Base-by-base conservation (phyloP, 1,284 basidiomycete species). In the Caloboletus firmus region DNA sequence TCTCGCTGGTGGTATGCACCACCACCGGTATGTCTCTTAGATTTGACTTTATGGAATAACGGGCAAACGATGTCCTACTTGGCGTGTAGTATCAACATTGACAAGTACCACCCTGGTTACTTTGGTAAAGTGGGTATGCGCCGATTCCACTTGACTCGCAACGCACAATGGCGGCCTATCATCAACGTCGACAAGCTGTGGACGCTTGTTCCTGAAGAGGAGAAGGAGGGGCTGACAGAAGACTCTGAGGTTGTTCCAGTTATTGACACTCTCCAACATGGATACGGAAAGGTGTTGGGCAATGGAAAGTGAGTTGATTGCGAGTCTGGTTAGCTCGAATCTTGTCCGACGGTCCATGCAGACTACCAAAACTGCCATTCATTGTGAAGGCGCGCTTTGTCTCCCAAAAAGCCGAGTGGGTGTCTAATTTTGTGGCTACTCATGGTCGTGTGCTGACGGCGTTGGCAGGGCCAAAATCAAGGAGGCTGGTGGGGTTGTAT, bases 41-140 rank as follows among this genome's bases (percentile, higher is more conserved):
- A 28, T 40, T 39, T 49, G 20, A 40, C 6, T 18, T 35, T 13
- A 9, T 45, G 28, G 17, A 46, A 20, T 35, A 11, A 51, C 17
- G 12, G 31, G 8, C 30, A 36, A 45, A 44, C 51, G 28, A 13
- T 34, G 18, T 24, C 26, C 17, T 31, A 43, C 32, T 37, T 26
- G 42, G 30, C 22, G 31, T 50, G 31, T 63, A 91, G 89, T 57
- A 91, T 85, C 69, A 92, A 93, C 79, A 90, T 93, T 69, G 90
- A 93, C 76, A 93, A 92, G 80, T 96, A 91, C 89, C 94, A 97
- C 79, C 91, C 91, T 76, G 95, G 94, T 91, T 97, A 97, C 91
- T 98, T 96, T 76, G 94, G 94, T 82, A 98, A 98, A 80, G 93
- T 95, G 72, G 93, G 93, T 93, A 98, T 98, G 95, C 87, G 96